phyloP scores from a whole-genome alignment of 176 grass and related monocot genomes.

The Saccharum officinarum region DNA sequence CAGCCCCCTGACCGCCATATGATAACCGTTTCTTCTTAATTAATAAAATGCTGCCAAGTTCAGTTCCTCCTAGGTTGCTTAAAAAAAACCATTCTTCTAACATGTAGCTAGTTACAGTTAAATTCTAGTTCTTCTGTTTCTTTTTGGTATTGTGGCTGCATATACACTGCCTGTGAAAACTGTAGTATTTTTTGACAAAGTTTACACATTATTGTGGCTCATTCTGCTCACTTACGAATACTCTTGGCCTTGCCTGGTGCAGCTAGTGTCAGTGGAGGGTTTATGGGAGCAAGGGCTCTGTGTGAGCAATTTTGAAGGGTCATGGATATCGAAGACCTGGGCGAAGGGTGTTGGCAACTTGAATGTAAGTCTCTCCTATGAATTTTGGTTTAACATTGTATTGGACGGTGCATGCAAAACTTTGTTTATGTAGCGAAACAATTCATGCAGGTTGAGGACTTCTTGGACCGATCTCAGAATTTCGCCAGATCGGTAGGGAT shows the following conservation, averaged over 20 bases:
- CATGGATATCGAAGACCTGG: slow-evolving; percentile 70
- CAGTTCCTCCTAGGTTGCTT: not conserved
- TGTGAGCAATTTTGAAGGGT: slow-evolving; percentile 81
- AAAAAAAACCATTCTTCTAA: not conserved
- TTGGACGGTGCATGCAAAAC: slow-evolving; percentile 5
- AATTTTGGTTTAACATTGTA: not conserved
- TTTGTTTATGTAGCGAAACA: slow-evolving; percentile 21
- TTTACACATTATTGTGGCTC: not conserved
- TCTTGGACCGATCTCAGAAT: slow-evolving; percentile 79
- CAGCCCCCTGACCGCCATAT: not conserved
- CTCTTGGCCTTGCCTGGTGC: slow-evolving; percentile 36
- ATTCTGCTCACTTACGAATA: slow-evolving; percentile 2
- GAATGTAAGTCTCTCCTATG: slow-evolving; percentile 58
- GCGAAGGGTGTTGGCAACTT: slow-evolving; percentile 48
- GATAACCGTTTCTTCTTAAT: not conserved
- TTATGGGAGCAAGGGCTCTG: slow-evolving; percentile 85
- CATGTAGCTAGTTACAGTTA: not conserved
- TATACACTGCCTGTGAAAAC: not conserved
- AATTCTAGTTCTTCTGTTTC: not conserved
- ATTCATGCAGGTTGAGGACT: slow-evolving; percentile 84
- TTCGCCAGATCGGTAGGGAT: slow-evolving; percentile 74
- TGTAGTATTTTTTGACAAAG: not conserved
- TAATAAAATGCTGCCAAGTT: not conserved
- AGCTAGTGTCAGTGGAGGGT: slow-evolving; percentile 65
- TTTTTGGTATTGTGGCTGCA: not conserved